Evolutionary conservation across 1,139 yeast species (phyloP).

Genomic region (Geotrichum macrosporum): DNA sequence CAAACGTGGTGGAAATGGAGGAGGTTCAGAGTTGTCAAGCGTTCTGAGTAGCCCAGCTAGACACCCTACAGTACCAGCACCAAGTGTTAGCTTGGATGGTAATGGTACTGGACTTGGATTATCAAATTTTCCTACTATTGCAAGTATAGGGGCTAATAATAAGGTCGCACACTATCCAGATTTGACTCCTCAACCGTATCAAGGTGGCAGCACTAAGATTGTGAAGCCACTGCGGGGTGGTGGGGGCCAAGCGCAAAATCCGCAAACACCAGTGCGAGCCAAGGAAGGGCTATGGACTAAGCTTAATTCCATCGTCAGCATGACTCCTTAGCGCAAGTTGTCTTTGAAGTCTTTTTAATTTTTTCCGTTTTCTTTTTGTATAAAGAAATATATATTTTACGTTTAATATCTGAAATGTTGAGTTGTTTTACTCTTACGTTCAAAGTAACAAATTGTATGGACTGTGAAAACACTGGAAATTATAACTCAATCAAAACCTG

Average conservation of each 20-base stretch:
- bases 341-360: not conserved
- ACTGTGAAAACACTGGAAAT: not conserved
- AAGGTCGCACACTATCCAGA: not conserved
- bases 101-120: conserved; percentile 4
- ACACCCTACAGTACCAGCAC: too few species aligned
- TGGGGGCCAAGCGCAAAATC: conserved; percentile 9
- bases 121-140: not conserved
- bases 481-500: conserved; percentile 3
- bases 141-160: not conserved
- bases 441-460: not conserved
- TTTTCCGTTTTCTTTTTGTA: too few species aligned
- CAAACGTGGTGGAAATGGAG: conserved; percentile 18
- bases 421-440: too few species aligned
- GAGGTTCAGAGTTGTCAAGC: too few species aligned
- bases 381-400: too few species aligned
- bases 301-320: conserved; percentile 19
- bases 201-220: conserved; percentile 40
- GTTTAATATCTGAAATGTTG: too few species aligned
- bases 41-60: too few species aligned
- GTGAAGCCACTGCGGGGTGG: conserved; percentile 69
- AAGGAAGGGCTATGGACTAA: conserved; percentile 22
- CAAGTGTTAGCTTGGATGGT: not conserved
- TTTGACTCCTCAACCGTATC: conserved; percentile 13
- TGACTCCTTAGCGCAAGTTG: conserved; percentile 11
- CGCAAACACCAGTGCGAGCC: conserved; percentile 1